Evolutionary conservation across 768 basidiomycete genomes (phyloP).

Genomic region (Tephrocybe sp.): DNA sequence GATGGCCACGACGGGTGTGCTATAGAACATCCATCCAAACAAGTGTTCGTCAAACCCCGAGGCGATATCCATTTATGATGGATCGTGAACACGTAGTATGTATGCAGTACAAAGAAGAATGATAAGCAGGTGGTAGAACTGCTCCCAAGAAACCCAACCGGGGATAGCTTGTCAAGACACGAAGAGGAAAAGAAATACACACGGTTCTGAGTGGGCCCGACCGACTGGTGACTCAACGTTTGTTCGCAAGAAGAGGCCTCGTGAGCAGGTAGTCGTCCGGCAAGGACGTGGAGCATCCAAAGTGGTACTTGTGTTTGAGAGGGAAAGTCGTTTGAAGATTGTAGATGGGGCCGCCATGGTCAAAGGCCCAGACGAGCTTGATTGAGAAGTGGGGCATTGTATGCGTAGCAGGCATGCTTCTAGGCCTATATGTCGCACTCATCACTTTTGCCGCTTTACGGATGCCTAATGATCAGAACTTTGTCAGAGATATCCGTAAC

Average conservation of each 20-base stretch:
- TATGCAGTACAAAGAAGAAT: conserved; percentile 1
- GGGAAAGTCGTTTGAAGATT: neutral
- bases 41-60: neutral
- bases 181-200: conserved; percentile 3
- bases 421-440: conserved; percentile 4
- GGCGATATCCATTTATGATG: neutral
- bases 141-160: conserved; percentile 6
- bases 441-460: neutral
- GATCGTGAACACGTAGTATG: neutral
- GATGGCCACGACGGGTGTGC: neutral
- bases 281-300: conserved; percentile 4
- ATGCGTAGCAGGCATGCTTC: conserved; percentile 1
- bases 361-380: conserved; percentile 4
- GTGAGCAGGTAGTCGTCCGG: neutral
- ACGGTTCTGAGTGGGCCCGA: conserved; percentile 8
- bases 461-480: neutral
- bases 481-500: conserved; percentile 4
- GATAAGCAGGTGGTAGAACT: neutral
- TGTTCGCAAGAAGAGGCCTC: neutral
- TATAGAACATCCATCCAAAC: neutral
- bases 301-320: neutral
- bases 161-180: conserved; percentile 5
- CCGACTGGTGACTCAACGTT: neutral
- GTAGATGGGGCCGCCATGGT: neutral
- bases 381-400: conserved; percentile 1